Conservation (phyloP, 164 flowering plant species). For the Echeveria elegans region DNA sequence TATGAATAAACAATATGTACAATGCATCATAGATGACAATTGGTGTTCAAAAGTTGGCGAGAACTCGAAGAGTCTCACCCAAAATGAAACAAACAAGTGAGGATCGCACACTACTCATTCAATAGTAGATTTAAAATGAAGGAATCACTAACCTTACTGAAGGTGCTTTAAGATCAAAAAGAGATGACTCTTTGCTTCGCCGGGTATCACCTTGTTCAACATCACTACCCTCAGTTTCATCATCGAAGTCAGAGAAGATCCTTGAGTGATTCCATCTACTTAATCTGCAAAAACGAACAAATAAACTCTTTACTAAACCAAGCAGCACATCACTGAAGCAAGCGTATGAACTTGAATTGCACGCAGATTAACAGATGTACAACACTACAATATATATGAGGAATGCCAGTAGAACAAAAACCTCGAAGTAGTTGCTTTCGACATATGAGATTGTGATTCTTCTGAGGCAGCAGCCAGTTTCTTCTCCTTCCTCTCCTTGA, state of each 20-base stretch:
- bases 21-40: neutral
- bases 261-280: slow-evolving; percentile 96
- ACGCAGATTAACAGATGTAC: too few species aligned
- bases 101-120: neutral
- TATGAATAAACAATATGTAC: neutral
- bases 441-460: slow-evolving; percentile 45
- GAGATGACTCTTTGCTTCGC: slow-evolving; percentile 32
- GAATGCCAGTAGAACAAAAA: slow-evolving; percentile 12
- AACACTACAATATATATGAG: neutral
- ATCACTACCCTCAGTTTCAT: slow-evolving; percentile 43
- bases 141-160: slow-evolving; percentile 36
- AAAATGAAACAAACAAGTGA: neutral
- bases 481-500: slow-evolving; percentile 69
- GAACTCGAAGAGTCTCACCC: neutral
- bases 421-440: slow-evolving; percentile 92
- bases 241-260: slow-evolving; percentile 81
- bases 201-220: slow-evolving; percentile 39
- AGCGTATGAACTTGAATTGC: neutral
- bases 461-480: slow-evolving; percentile 39
- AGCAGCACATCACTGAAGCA: neutral
- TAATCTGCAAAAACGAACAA: slow-evolving; percentile 33
- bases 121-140: neutral
- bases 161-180: slow-evolving; percentile 39
- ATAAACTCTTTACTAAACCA: neutral
- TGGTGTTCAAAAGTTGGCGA: too few species aligned